Percentiles rank a stretch among this genome's conserved stretches.
These are phyloP conservation scores for Emmonsiellopsis sp. DNA, from an alignment of 2,329 filamentous ascomycete species.

Conservation along the genomic window DNA sequence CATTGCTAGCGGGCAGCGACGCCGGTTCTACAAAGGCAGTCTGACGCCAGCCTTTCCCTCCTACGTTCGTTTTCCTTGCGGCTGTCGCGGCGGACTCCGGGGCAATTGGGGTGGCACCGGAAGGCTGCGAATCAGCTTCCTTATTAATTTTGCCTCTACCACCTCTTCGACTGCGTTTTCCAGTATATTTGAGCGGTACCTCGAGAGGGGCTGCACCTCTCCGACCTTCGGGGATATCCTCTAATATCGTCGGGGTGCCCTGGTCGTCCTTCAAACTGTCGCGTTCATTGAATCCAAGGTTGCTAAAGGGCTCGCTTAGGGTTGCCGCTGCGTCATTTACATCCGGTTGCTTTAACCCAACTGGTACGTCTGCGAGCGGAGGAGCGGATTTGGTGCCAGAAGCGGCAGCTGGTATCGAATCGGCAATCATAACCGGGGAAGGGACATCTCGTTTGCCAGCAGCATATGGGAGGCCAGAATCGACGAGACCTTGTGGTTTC, in stretches of 20 bases:
- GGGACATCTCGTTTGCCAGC: constrained; percentile 10
- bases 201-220: constrained; percentile 17
- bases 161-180: constrained; percentile 39
- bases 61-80: constrained; percentile 23
- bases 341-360: neutral
- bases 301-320: constrained; percentile 39
- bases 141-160: constrained; percentile 38
- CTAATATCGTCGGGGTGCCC: constrained; percentile 11
- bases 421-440: constrained; percentile 23
- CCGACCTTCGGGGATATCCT: constrained; percentile 12
- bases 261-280: constrained; percentile 9
- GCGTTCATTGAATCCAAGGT: constrained; percentile 22
- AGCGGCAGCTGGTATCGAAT: constrained; percentile 16
- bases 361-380: constrained; percentile 9
- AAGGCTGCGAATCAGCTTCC: constrained; percentile 33
- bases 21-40: constrained; percentile 55
- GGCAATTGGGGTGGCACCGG: constrained; percentile 21
- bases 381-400: constrained; percentile 4
- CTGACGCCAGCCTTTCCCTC: constrained; percentile 58
- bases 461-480: constrained; percentile 1
- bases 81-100: constrained; percentile 23
- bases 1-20: constrained; percentile 16
- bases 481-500: constrained; percentile 16
- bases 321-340: constrained; percentile 23
- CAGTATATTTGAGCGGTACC: constrained; percentile 17